Conservation (phyloP, 176 grass and related monocot genomes). For the Oropetium thomaeum region DNA sequence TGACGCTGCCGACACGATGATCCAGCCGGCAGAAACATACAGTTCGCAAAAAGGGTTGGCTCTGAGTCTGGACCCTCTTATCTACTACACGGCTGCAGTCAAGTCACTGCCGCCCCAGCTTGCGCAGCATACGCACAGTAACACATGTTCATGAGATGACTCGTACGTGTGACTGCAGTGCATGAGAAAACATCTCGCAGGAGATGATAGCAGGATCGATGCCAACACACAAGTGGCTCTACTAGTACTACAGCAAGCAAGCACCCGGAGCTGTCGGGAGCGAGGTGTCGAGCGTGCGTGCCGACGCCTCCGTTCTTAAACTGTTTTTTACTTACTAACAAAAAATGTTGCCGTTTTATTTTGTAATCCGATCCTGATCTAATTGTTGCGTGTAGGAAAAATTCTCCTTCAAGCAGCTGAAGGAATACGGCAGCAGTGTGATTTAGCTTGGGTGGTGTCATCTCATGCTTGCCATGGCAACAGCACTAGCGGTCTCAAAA, state of each 20-base stretch:
- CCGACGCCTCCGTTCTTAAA: too few species aligned
- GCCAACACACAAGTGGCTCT: background rate
- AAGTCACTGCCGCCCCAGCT: slow-evolving; percentile 41
- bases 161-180: background rate
- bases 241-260: too few species aligned
- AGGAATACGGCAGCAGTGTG: background rate
- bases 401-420: background rate
- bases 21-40: slow-evolving; percentile 41
- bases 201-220: background rate
- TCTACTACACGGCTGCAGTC: slow-evolving; percentile 24
- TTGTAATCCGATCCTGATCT: background rate
- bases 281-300: background rate
- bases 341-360: too few species aligned
- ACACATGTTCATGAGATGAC: slow-evolving; percentile 27
- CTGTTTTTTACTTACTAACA: too few species aligned
- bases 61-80: slow-evolving; percentile 12
- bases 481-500: slow-evolving; percentile 28
- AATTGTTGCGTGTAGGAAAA: background rate
- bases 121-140: slow-evolving; percentile 20
- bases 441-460: slow-evolving; percentile 49
- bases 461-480: slow-evolving; percentile 54
- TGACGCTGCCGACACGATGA: slow-evolving; percentile 52
- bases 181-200: background rate
- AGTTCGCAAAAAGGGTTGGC: slow-evolving; percentile 7
- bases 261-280: background rate